A percentile compares a stretch with the other conserved stretches of the same genome.
These are phyloP conservation scores for Diatrype stigma DNA, from an alignment of 2,329 filamentous ascomycete genomes.

Conservation along the genomic window DNA sequence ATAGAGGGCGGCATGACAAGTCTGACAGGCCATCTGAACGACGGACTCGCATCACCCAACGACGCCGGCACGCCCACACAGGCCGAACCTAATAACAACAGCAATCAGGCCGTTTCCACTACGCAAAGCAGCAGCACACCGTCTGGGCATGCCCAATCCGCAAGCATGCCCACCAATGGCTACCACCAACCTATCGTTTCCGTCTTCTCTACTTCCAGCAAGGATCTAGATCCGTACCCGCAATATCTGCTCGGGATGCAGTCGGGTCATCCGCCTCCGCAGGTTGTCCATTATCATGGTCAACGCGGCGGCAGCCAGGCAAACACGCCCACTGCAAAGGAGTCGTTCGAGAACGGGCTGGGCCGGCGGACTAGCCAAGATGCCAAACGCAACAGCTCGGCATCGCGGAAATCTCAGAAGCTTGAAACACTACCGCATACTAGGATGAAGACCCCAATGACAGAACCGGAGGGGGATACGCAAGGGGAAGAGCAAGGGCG, in stretches of 20 bases:
- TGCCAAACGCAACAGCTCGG: conserved; percentile 34
- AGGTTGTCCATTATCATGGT: conserved; percentile 64
- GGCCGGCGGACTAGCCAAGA: conserved; percentile 48
- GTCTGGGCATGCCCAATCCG: conserved; percentile 40
- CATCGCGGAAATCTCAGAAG: conserved; percentile 28
- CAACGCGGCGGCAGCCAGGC: conserved; percentile 64
- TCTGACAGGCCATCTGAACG: conserved; percentile 57
- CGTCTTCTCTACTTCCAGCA: conserved; percentile 67
- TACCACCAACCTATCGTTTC: conserved; percentile 66
- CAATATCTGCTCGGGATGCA: conserved; percentile 60
- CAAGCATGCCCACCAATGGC: conserved; percentile 48
- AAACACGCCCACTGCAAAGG: conserved; percentile 57
- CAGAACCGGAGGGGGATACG: conserved; percentile 7
- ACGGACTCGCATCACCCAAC: conserved; percentile 48
- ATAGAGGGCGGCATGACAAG: conserved; percentile 87
- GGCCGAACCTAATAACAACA: conserved; percentile 48
- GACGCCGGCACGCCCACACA: conserved; percentile 59
- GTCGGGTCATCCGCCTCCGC: conserved; percentile 58
- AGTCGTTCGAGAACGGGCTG: conserved; percentile 45
- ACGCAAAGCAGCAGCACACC: conserved; percentile 11
- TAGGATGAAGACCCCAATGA: conserved; percentile 27
- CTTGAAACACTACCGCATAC: conserved; percentile 37
- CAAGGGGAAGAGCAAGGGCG: too few relatives aligned
- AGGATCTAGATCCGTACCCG: conserved; percentile 64
- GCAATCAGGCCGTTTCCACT: conserved; percentile 9